Base-by-base conservation (phyloP, 2,329 filamentous ascomycete genomes). In the Volutella citrinella region DNA sequence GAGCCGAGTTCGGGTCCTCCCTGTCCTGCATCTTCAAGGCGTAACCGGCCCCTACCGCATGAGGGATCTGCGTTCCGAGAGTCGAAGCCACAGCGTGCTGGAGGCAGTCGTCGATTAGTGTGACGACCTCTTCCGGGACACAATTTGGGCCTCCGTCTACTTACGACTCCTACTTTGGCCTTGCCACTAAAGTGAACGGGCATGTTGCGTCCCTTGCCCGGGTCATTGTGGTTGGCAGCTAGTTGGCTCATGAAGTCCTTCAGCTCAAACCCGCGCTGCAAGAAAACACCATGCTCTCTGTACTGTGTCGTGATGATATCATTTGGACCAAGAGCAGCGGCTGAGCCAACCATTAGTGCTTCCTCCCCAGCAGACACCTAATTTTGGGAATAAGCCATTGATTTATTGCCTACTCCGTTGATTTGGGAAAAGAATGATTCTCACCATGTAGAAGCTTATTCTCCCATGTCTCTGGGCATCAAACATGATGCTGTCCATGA, bases 401-500 rank as follows among this genome's bases (percentile, higher is more conserved):
- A n/a, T n/a, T n/a, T n/a, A n/a, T n/a, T n/a, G n/a, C n/a, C n/a
- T n/a, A n/a, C n/a, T n/a, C n/a, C n/a, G n/a, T n/a, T n/a, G 19
- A 9, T n/a, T 30, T 14, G 22, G 12, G 5, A 12, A 11, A 9
- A n/a, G n/a, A n/a, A n/a, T n/a, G n/a, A n/a, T n/a, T n/a, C 82
- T 87, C 59, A 87, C 88, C 84, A 95, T 95, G 63, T 95, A 96
- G 64, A 96, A 96, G 59, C 81, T 87, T 30, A 93, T 66, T 17
- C 86, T 77, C 14, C 87, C 87, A 61, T 95, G 89, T 27, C 89
- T 74, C 63, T 95, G 89, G 2, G 89, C 87, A 55, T 95, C 89
- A 54, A 91, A 94, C 87, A 95, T 95, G 55, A 95, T 83, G 31
- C 89, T 63, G 56, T 95, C 90, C 86, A 95, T 88, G 47, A 95